phyloP scores from a whole-genome alignment of 2,329 filamentous ascomycete genomes.

The Aspergillus sp. region DNA sequence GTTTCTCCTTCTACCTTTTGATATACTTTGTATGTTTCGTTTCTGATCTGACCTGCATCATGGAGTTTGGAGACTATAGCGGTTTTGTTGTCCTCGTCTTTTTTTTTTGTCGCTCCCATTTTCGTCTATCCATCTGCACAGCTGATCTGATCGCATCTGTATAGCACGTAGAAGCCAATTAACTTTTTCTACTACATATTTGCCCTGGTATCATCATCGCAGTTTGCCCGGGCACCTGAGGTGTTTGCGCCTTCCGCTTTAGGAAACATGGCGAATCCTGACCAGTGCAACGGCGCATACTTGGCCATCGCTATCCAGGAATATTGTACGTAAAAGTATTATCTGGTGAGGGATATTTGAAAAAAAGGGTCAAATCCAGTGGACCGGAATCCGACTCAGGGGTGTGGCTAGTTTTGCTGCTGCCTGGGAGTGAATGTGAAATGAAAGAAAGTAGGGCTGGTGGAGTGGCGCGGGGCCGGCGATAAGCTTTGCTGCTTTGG shows the following conservation, averaged over 20 bases:
- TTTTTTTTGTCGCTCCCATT: neutral
- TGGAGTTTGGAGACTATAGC: slow-evolving; percentile 13
- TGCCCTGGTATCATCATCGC: no score
- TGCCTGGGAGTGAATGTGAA: neutral
- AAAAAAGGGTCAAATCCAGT: no score
- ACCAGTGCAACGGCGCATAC: no score
- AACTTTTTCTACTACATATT: neutral
- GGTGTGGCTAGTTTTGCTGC: neutral
- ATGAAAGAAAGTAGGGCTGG: no score
- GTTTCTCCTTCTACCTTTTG: neutral
- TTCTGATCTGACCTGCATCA: slow-evolving; percentile 9
- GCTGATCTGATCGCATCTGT: neutral
- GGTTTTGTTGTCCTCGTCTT: neutral
- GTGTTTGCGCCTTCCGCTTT: no score
- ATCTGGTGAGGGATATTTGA: no score
- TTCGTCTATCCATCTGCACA: neutral
- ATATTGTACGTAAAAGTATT: no score
- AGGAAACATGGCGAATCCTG: no score
- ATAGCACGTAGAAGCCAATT: neutral
- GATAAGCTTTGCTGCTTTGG: slow-evolving; percentile 11
- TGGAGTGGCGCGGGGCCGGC: neutral
- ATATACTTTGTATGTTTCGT: slow-evolving; percentile 4
- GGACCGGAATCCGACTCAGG: neutral
- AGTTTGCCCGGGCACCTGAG: no score
- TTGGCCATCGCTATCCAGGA: no score